phyloP scores from a whole-genome alignment of 2,329 filamentous ascomycete genomes.

The Paraconiothyrium sp. region DNA sequence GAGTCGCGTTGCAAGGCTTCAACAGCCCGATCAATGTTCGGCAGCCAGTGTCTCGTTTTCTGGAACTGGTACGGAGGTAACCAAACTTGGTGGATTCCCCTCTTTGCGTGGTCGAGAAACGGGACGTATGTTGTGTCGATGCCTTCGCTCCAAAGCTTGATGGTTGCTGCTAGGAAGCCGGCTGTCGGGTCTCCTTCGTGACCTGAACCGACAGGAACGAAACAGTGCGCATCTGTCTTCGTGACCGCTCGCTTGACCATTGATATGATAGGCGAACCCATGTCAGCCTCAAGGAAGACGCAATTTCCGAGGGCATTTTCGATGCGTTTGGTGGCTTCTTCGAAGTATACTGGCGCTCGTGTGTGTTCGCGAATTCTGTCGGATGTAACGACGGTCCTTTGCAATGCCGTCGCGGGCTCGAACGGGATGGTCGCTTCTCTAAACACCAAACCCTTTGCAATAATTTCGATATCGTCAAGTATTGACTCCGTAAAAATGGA shows the following conservation, averaged over 20 bases:
- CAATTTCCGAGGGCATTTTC: conserved; percentile 31
- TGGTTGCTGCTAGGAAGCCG: conserved; percentile 38
- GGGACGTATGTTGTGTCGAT: conserved; percentile 17
- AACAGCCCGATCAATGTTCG: too few species aligned
- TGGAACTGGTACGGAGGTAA: conserved; percentile 46
- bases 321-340: conserved; percentile 55
- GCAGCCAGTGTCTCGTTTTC: conserved; percentile 29
- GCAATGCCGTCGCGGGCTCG: conserved; percentile 26
- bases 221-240: too few species aligned
- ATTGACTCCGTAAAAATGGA: conserved; percentile 39
- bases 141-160: conserved; percentile 54
- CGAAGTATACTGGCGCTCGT: conserved; percentile 57
- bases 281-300: conserved; percentile 36
- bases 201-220: too few species aligned
- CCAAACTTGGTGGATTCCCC: conserved; percentile 27
- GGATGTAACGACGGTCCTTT: conserved; percentile 21
- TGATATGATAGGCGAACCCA: conserved; percentile 30
- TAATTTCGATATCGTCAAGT: conserved; percentile 18
- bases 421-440: conserved; percentile 40
- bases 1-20: too few species aligned
- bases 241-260: conserved; percentile 40
- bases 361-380: conserved; percentile 43
- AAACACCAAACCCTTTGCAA: conserved; percentile 41
- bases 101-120: too few species aligned
- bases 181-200: too few species aligned